These are phyloP conservation scores for Neofusicoccum sp. DNA, from an alignment of 2,329 filamentous ascomycete genomes.

Conservation along the genomic window DNA sequence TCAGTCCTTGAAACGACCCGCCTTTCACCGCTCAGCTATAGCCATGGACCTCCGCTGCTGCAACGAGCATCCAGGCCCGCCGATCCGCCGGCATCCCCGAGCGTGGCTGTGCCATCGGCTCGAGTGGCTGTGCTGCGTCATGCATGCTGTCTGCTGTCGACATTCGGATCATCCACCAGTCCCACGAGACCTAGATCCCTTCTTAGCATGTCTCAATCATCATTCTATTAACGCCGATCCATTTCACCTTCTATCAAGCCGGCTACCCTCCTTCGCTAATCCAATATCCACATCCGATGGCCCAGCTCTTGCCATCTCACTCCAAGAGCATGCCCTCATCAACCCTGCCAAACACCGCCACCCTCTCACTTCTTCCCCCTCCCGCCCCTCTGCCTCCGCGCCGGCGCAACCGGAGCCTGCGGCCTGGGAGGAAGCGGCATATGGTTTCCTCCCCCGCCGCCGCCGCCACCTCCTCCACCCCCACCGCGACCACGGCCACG, in stretches of 20 bases:
- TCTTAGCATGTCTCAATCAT: too few relatives aligned
- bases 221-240: too few relatives aligned
- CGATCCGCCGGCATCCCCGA: neutral
- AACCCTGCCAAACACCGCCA: neutral
- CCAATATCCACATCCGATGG: too few relatives aligned
- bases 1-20: neutral
- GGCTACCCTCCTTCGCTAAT: too few relatives aligned
- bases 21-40: constrained; percentile 13
- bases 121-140: too few relatives aligned
- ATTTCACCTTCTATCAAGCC: too few relatives aligned
- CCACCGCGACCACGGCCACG: neutral
- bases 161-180: too few relatives aligned
- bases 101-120: neutral
- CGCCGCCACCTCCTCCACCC: neutral
- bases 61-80: neutral
- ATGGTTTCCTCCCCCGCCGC: neutral
- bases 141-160: too few relatives aligned
- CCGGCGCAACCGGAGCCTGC: neutral
- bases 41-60: too few relatives aligned
- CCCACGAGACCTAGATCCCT: too few relatives aligned
- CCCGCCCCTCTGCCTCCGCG: neutral
- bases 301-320: too few relatives aligned
- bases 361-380: neutral
- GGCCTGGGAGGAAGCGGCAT: neutral
- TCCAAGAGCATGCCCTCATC: neutral